A percentile compares a stretch with the other conserved stretches of the same genome.
These are phyloP conservation scores for Russula ochroleuca DNA, from an alignment of 768 basidiomycete genomes.

Conservation along the genomic window DNA sequence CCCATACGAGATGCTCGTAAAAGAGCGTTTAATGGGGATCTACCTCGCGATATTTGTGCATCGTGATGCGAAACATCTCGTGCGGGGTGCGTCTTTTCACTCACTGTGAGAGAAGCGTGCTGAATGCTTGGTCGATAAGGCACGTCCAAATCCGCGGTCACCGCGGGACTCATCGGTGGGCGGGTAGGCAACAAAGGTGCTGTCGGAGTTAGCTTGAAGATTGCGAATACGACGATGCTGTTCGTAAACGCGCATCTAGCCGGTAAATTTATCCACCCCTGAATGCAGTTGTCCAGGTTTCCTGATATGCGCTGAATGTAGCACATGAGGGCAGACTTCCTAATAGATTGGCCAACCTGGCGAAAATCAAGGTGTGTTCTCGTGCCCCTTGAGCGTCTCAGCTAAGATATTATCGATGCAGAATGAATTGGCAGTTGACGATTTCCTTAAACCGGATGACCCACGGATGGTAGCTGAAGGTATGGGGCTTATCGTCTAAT, in stretches of 20 bases:
- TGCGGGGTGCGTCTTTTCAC: slow-evolving; percentile 46
- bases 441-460: slow-evolving; percentile 64
- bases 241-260: slow-evolving; percentile 92
- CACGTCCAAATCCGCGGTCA: slow-evolving; percentile 75
- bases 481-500: slow-evolving; percentile 31
- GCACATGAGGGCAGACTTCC: slow-evolving; percentile 74
- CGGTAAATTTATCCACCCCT: slow-evolving; percentile 41
- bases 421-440: slow-evolving; percentile 79
- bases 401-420: slow-evolving; percentile 1
- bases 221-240: slow-evolving; percentile 76
- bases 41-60: slow-evolving; percentile 76
- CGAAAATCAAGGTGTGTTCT: slow-evolving; percentile 74
- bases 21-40: slow-evolving; percentile 90
- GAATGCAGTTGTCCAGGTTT: neutral
- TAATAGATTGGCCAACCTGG: slow-evolving; percentile 78
- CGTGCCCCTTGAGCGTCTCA: neutral
- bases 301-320: slow-evolving; percentile 30
- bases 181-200: slow-evolving; percentile 91
- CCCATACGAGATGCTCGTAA: slow-evolving; percentile 79
- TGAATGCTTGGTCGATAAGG: slow-evolving; percentile 39
- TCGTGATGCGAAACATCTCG: slow-evolving; percentile 58
- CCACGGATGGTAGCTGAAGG: slow-evolving; percentile 69
- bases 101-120: neutral
- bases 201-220: slow-evolving; percentile 83
- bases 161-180: slow-evolving; percentile 86